Evolutionary conservation across 2,329 filamentous ascomycete genomes (phyloP), one percentile per base, ranked within the genome.

Genomic region (Calonectria henricotiae): DNA sequence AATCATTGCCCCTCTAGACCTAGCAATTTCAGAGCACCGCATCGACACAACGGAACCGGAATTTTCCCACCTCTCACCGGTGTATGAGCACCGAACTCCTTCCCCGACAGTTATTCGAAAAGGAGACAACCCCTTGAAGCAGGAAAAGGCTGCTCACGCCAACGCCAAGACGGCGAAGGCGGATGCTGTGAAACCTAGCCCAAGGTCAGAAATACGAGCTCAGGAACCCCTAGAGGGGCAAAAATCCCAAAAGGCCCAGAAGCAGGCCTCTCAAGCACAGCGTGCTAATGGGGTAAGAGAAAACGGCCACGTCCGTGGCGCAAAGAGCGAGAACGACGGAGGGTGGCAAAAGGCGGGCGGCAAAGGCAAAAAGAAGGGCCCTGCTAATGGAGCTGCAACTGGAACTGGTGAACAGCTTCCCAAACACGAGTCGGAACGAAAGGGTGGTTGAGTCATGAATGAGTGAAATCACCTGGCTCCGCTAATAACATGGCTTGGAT

Each of bases 31-130:
- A 4, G 85, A 86, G 37, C 82, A 82, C 23, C 81, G 82, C 25
- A 74, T 84, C 12, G 80, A 82, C 5, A 80, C 83, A 9, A 65
- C 76, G 25, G 75, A 75, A 15, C 70, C 74, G 11, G 87, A 89
- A 9, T 78, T 84, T 61, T 84, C 86, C 47, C 87, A 87, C 74
- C 85, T 95, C 2, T 95, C 93, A 0, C 93, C 93, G 0, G 93
- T 95, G 0, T 92, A 92, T 65, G 93, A 95, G 82, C 88, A 89
- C 6, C 87, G 88, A n/a, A 92, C 91, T 0, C 91, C 92, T 2
- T 94, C 93, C 1, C 92, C 93, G 1, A 92, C 87, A 3, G 84
- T 87, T 13, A 83, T 84, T 66, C 86, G 91, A 65, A 90, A 87
- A 58, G 83, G 86, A 61, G 89, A 90, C 32, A 73, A 81, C 2